These are phyloP conservation scores for Neurospora intermedia DNA, from an alignment of 495 filamentous ascomycete species.

Conservation along the genomic window DNA sequence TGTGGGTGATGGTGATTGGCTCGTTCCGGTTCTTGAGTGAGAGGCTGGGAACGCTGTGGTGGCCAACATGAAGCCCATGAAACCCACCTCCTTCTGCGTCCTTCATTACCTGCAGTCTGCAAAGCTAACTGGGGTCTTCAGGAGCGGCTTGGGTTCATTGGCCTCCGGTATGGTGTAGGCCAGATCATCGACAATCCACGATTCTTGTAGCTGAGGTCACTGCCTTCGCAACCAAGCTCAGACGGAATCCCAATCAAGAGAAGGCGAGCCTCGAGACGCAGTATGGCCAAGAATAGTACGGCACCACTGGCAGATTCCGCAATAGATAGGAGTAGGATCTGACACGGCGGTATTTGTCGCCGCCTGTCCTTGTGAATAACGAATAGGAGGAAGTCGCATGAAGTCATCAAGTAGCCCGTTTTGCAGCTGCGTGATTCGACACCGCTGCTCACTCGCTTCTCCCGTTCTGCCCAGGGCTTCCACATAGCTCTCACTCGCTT, in stretches of 20 bases:
- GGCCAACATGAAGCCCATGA: not conserved
- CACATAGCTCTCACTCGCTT: not conserved
- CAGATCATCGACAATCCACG: too few species aligned
- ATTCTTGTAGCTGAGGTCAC: too few species aligned
- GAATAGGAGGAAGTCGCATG: not conserved
- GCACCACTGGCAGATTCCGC: not conserved
- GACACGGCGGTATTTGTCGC: not conserved
- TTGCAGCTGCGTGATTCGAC: not conserved
- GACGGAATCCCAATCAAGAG: not conserved
- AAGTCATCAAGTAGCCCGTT: not conserved
- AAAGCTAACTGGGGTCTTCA: too few species aligned
- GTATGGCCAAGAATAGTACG: not conserved
- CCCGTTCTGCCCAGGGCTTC: not conserved
- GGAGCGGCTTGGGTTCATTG: too few species aligned
- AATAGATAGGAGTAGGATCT: not conserved
- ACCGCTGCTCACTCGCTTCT: not conserved
- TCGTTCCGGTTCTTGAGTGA: not conserved
- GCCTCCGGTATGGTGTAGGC: too few species aligned
- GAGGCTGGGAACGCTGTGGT: not conserved
- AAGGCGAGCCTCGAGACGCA: not conserved
- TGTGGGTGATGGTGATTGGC: not conserved
- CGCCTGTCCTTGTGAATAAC: not conserved
- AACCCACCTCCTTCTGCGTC: too few species aligned
- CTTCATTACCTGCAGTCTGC: too few species aligned
- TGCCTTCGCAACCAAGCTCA: too few species aligned